Evolutionary conservation across 202 grass and related monocot species (phyloP), one percentile per base, ranked within the genome.

Genomic region (Panicum virgatum): DNA sequence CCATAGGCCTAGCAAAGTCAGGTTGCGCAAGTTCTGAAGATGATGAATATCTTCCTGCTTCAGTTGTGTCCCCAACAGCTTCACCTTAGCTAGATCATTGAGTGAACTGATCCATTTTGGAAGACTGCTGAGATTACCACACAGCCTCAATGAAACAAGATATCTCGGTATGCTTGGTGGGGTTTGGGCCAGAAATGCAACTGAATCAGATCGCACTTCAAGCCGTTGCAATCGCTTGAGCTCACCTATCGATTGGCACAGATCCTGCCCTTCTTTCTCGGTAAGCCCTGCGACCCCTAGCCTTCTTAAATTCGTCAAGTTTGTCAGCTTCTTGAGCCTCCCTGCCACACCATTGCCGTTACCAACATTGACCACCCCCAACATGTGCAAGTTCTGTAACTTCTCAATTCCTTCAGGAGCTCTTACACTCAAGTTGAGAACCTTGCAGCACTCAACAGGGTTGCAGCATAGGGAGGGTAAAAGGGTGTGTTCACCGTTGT

Each of bases 91-190:
- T 25, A 90, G 56, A 61, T 87, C 59, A 5, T 85, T 64, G 13
- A 84, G 84, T 23, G 29, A 74, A 58, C 30, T 34, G 1, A 91
- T 60, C 89, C 89, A 91, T 27, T 37, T 4, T 16, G 60, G 89
- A 25, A 91, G 34, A 10, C 16, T 12, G 11, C 4, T 1, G 1
- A 91, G 37, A 6, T 38, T 6, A 8, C 85, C 72, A 9, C 52
- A 67, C 5, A 88, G 54, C 18, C 78, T 88, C 0, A 88, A 19
- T 37, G 67, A 82, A 23, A 44, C 56, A 14, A 91, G 81, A 74
- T 82, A 69, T 38, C 54, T 83, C 2, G 78, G 89, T 58, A 79
- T 62, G 19, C 5, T 32, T 1, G 15, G 37, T 34, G 89, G 89
- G 15, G 16, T 34, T 62, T 19, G 3, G 10, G 6, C 2, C 30